These are phyloP conservation scores for Ophiostoma sp. DNA, from an alignment of 2,329 filamentous ascomycete genomes.

Conservation along the genomic window DNA sequence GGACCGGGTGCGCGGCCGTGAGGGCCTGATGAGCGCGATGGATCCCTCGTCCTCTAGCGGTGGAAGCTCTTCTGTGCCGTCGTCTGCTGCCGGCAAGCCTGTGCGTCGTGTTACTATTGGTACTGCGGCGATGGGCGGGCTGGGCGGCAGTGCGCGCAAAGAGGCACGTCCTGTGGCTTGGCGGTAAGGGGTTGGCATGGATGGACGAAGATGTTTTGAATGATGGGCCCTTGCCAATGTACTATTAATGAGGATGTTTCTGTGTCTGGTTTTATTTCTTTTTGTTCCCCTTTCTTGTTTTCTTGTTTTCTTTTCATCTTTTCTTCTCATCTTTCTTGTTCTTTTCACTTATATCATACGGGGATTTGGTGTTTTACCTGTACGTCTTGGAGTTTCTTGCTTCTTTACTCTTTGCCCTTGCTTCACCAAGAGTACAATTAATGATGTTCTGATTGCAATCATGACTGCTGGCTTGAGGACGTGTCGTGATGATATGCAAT, in stretches of 20 bases:
- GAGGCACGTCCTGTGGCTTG: constrained; percentile 26
- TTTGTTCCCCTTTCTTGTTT: neutral
- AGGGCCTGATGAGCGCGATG: constrained; percentile 30
- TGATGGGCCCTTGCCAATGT: constrained; percentile 3
- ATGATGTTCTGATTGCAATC: neutral
- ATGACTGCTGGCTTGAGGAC: neutral
- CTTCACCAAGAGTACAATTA: constrained; percentile 3
- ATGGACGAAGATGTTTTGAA: neutral
- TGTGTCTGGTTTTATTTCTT: neutral
- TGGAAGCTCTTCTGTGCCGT: neutral
- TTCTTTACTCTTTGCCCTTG: neutral
- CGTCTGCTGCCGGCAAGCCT: constrained; percentile 17
- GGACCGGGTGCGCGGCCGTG: constrained; percentile 35
- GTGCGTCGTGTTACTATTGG: constrained; percentile 43
- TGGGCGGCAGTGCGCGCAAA: constrained; percentile 15
- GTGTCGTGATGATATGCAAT: neutral
- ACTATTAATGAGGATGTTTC: constrained; percentile 10
- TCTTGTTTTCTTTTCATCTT: neutral
- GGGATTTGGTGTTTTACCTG: neutral
- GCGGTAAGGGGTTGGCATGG: constrained; percentile 23
- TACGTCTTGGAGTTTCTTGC: neutral
- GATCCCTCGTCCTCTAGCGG: constrained; percentile 25
- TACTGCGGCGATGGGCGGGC: constrained; percentile 31
- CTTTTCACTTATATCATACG: neutral
- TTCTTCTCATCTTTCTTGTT: neutral